These are phyloP conservation scores for Alternaria triticimaculans DNA, from an alignment of 2,329 filamentous ascomycete genomes.

Conservation along the genomic window DNA sequence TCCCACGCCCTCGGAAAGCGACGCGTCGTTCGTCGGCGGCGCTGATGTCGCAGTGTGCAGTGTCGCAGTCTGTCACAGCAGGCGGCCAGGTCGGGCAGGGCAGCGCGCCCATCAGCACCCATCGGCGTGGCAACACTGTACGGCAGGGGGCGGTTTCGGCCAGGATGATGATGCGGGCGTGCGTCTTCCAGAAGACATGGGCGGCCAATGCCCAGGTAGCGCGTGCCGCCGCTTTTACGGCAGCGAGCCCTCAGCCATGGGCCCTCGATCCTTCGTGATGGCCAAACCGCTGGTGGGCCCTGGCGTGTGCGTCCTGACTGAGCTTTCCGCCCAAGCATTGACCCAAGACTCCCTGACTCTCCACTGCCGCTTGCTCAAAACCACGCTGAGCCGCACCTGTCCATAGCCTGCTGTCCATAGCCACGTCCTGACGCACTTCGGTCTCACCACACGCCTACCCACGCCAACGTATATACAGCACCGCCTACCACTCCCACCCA, in stretches of 20 bases:
- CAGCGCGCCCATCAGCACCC: background rate
- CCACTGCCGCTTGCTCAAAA: conserved; percentile 40
- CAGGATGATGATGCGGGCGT: conserved; percentile 18
- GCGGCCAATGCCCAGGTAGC: conserved; percentile 6
- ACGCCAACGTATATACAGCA: background rate
- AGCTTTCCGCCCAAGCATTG: conserved; percentile 28
- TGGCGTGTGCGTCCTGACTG: conserved; percentile 26
- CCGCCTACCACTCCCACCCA: background rate
- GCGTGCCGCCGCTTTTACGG: conserved; percentile 21
- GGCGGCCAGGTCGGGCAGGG: background rate
- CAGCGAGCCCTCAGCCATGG: conserved; percentile 15
- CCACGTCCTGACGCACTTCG: background rate
- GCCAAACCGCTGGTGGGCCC: conserved; percentile 22
- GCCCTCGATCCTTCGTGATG: conserved; percentile 7
- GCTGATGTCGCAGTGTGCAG: background rate
- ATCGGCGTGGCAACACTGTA: conserved; percentile 6
- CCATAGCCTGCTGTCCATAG: conserved; percentile 10
- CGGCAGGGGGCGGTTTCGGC: conserved; percentile 13
- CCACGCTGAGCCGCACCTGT: conserved; percentile 46
- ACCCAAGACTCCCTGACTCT: conserved; percentile 25
- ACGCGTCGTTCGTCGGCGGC: background rate
- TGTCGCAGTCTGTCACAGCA: background rate
- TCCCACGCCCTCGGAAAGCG: conserved; percentile 2
- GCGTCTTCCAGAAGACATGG: conserved; percentile 28
- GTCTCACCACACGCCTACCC: conserved; percentile 9